These are phyloP conservation scores for Astrothelium macrocarpum DNA, from an alignment of 495 filamentous ascomycete genomes.

Conservation along the genomic window DNA sequence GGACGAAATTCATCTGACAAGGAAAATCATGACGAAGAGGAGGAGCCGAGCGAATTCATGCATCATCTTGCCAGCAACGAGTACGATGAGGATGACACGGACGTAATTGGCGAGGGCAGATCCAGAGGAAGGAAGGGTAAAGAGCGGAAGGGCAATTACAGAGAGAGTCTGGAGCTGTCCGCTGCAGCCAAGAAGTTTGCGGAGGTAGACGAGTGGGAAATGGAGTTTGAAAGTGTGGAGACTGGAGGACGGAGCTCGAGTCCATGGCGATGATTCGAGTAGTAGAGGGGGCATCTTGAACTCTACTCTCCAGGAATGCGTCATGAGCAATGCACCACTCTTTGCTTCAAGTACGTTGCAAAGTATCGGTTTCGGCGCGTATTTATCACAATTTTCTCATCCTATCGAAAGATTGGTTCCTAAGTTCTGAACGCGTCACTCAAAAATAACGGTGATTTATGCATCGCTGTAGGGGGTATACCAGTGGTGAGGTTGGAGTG, in stretches of 20 bases:
- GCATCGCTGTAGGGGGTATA: too few species aligned
- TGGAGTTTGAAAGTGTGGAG: conserved; percentile 55
- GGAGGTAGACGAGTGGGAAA: conserved; percentile 60
- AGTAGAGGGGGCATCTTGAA: not conserved
- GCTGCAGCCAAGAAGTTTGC: conserved; percentile 47
- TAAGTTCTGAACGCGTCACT: too few species aligned
- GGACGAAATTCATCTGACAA: conserved; percentile 10
- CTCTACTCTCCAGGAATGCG: not conserved
- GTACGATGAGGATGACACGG: conserved; percentile 19
- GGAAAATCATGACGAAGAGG: conserved; percentile 19
- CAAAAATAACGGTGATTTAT: too few species aligned
- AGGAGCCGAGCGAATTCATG: conserved; percentile 15
- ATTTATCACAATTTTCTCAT: too few species aligned
- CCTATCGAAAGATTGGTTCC: too few species aligned
- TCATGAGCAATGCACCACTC: too few species aligned
- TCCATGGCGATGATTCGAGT: not conserved
- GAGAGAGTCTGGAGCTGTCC: conserved; percentile 32
- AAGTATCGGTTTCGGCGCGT: too few species aligned
- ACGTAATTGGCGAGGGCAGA: conserved; percentile 17
- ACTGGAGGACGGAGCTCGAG: conserved; percentile 10
- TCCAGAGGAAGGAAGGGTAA: not conserved
- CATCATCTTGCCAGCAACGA: conserved; percentile 4
- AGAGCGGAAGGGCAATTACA: conserved; percentile 21
- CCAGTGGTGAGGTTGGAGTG: too few species aligned
- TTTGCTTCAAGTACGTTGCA: too few species aligned